Percentiles rank a stretch among this genome's conserved stretches.
phyloP scores from a whole-genome alignment of 2,329 filamentous ascomycete genomes.

The Aspergillus brunneoviolaceus region DNA sequence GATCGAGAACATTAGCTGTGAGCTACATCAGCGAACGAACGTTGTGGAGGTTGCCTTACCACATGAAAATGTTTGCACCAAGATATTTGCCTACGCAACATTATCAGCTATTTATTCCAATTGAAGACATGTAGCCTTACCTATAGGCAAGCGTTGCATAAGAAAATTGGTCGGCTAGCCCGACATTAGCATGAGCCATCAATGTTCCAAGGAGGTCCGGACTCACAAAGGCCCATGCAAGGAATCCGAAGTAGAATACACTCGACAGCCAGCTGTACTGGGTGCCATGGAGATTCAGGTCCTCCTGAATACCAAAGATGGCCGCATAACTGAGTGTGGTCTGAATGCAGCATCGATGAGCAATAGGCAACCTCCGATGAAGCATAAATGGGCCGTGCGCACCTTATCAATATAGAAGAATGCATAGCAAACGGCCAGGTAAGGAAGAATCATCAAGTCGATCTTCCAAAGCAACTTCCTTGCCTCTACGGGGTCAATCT shows the following conservation, averaged over 20 bases:
- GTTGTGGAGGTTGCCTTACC: constrained; percentile 26
- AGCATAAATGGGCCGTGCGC: not conserved
- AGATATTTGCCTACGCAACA: constrained; percentile 49
- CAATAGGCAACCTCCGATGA: constrained; percentile 1
- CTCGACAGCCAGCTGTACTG: constrained; percentile 59
- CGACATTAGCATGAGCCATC: not conserved
- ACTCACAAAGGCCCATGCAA: constrained; percentile 50
- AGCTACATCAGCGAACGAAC: not conserved
- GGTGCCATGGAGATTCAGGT: constrained; percentile 56
- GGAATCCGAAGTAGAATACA: constrained; percentile 58
- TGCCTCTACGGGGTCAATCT: constrained; percentile 49
- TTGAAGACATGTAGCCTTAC: constrained; percentile 20
- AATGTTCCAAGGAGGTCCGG: no score
- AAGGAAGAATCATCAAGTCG: constrained; percentile 60
- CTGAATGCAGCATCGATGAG: constrained; percentile 25
- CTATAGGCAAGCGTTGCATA: constrained; percentile 53
- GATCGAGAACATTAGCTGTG: not conserved
- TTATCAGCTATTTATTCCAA: not conserved
- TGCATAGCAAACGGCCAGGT: constrained; percentile 54
- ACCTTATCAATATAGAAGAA: constrained; percentile 54
- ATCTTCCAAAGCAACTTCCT: constrained; percentile 55
- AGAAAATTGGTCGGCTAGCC: constrained; percentile 52
- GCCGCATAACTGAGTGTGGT: constrained; percentile 63
- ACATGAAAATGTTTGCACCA: constrained; percentile 59
- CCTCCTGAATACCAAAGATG: constrained; percentile 62